Conservation (phyloP, 2,329 filamentous ascomycete genomes). For the Colletotrichum sp. region DNA sequence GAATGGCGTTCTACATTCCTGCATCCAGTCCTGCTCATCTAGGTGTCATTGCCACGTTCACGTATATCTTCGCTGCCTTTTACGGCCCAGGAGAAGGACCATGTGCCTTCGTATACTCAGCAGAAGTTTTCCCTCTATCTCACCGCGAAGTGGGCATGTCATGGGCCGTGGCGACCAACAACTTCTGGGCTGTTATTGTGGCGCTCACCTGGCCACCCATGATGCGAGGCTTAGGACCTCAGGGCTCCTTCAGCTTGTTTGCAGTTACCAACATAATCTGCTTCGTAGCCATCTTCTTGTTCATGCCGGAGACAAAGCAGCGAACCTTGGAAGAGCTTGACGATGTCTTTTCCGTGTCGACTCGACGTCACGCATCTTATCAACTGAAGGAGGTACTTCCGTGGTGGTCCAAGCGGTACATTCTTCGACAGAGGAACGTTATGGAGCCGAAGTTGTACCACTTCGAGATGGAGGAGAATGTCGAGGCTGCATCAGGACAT, state of each 20-base stretch:
- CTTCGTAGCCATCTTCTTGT: conserved; percentile 51
- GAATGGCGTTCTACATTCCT: conserved; percentile 40
- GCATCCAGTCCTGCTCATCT: conserved; percentile 44
- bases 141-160: conserved; percentile 69
- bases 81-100: conserved; percentile 66
- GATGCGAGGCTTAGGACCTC: conserved; percentile 35
- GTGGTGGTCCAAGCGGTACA: conserved; percentile 7
- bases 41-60: conserved; percentile 61
- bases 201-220: conserved; percentile 56
- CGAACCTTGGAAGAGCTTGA: conserved; percentile 52
- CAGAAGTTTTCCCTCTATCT: conserved; percentile 67
- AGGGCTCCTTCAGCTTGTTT: conserved; percentile 48
- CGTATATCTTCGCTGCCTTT: conserved; percentile 70
- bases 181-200: conserved; percentile 57
- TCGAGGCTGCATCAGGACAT: background rate
- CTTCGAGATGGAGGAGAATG: background rate
- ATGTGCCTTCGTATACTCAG: conserved; percentile 65
- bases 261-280: conserved; percentile 50
- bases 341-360: conserved; percentile 39
- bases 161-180: conserved; percentile 64
- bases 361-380: conserved; percentile 32
- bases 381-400: conserved; percentile 27
- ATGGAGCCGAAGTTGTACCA: background rate
- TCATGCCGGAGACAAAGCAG: conserved; percentile 56
- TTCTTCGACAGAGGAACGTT: background rate